These are phyloP conservation scores for Backusella circina DNA, from an alignment of 192 early-diverging fungal genomes.

Conservation along the genomic window DNA sequence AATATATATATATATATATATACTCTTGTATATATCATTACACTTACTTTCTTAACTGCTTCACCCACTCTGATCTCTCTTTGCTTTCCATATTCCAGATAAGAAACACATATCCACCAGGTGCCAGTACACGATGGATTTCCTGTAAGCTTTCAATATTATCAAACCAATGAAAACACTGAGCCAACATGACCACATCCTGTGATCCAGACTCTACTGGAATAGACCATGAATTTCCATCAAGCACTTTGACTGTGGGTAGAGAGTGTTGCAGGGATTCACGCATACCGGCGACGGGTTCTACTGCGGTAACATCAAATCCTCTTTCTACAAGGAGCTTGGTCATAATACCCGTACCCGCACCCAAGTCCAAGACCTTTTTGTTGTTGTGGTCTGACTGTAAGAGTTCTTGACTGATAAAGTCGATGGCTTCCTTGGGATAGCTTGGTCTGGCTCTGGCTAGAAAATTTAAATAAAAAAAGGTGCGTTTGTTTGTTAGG, in stretches of 20 bases:
- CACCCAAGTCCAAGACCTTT: constrained; percentile 18
- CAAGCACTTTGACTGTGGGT: constrained; percentile 9
- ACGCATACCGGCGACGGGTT: constrained; percentile 25
- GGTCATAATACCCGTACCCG: constrained; percentile 33
- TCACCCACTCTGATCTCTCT: constrained; percentile 23
- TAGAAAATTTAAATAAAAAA: not conserved
- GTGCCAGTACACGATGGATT: constrained; percentile 42
- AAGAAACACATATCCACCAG: constrained; percentile 28
- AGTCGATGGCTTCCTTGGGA: constrained; percentile 4
- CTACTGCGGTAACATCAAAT: constrained; percentile 24
- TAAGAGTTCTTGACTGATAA: not conserved
- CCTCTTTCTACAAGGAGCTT: constrained; percentile 6
- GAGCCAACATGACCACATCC: constrained; percentile 37
- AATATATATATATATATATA: not conserved
- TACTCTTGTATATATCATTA: not conserved
- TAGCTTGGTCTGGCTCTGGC: constrained; percentile 24
- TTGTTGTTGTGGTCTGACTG: constrained; percentile 4
- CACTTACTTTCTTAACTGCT: constrained; percentile 14
- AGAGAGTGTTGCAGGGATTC: constrained; percentile 3
- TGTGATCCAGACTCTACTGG: constrained; percentile 24
- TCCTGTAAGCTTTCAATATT: constrained; percentile 33
- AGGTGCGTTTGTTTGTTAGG: too few species aligned
- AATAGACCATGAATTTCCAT: constrained; percentile 32
- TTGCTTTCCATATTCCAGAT: constrained; percentile 50
- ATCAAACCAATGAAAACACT: constrained; percentile 57